These are phyloP conservation scores for Metarhizium robertsii DNA, from an alignment of 2,329 filamentous ascomycete genomes.

Conservation along the genomic window DNA sequence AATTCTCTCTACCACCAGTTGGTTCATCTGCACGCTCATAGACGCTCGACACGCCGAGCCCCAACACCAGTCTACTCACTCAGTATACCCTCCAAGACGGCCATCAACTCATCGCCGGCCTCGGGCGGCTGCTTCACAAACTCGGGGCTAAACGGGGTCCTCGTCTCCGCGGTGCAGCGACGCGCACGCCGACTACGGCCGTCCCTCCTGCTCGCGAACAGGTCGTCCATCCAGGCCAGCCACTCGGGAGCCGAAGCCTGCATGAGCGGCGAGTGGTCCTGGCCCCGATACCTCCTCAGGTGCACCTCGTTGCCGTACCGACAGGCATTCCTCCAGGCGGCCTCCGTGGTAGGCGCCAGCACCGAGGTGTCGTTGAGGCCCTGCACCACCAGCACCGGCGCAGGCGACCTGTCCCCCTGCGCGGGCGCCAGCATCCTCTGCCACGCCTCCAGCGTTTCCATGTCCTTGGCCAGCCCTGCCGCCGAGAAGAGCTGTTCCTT, in stretches of 20 bases:
- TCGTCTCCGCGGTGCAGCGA: no score
- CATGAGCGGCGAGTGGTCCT: slow-evolving; percentile 5
- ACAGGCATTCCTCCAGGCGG: slow-evolving; percentile 4
- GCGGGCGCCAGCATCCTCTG: slow-evolving; percentile 3
- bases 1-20: no score
- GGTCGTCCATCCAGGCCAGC: no score
- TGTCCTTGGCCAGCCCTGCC: background rate
- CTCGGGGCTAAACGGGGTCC: no score
- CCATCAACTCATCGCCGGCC: no score
- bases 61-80: no score
- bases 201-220: no score
- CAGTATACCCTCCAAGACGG: no score
- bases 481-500: background rate
- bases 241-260: background rate
- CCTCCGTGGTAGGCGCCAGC: slow-evolving; percentile 1
- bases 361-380: slow-evolving; percentile 6
- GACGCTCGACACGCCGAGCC: no score
- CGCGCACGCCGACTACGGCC: no score
- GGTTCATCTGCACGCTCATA: no score
- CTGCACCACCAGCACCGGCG: slow-evolving; percentile 9
- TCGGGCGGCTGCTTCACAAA: no score
- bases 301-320: slow-evolving; percentile 1
- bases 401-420: slow-evolving; percentile 2
- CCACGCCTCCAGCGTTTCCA: slow-evolving; percentile 1
- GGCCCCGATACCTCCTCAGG: slow-evolving; percentile 1